Evolutionary conservation across 495 filamentous ascomycete genomes (phyloP).

Genomic region (Cladorrhinum samala): DNA sequence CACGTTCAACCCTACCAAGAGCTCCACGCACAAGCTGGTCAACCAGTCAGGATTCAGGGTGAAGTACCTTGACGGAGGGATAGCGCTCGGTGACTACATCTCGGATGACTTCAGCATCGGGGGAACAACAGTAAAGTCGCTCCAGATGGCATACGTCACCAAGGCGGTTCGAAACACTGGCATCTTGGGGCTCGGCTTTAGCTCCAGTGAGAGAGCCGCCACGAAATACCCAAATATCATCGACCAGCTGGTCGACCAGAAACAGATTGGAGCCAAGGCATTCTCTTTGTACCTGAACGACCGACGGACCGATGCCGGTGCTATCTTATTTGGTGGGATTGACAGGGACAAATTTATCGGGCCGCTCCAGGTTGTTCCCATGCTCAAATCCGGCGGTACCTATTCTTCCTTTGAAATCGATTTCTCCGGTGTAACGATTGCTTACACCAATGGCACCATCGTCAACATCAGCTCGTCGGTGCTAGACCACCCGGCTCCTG

Average conservation of each 20-base stretch:
- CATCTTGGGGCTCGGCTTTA: slow-evolving; percentile 87
- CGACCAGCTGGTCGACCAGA: slow-evolving; percentile 60
- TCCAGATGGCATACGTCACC: slow-evolving; percentile 82
- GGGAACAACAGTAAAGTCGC: slow-evolving; percentile 51
- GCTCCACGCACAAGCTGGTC: slow-evolving; percentile 63
- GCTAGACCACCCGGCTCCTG: slow-evolving; percentile 37
- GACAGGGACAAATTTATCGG: slow-evolving; percentile 82
- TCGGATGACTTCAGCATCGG: slow-evolving; percentile 68
- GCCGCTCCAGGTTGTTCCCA: slow-evolving; percentile 61
- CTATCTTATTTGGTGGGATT: slow-evolving; percentile 85
- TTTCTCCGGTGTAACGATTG: slow-evolving; percentile 28
- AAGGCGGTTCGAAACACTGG: slow-evolving; percentile 62
- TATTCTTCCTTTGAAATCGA: slow-evolving; percentile 38
- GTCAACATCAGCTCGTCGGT: slow-evolving; percentile 33
- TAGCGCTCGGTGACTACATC: slow-evolving; percentile 64
- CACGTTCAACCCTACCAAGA: slow-evolving; percentile 50
- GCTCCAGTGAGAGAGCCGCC: slow-evolving; percentile 61
- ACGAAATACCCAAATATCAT: slow-evolving; percentile 73
- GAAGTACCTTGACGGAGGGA: slow-evolving; percentile 64
- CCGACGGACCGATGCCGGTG: slow-evolving; percentile 58
- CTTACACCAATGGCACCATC: slow-evolving; percentile 27
- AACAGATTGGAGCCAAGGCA: slow-evolving; percentile 69
- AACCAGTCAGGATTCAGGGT: slow-evolving; percentile 66
- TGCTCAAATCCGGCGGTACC: slow-evolving; percentile 39
- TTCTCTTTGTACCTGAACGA: slow-evolving; percentile 79